phyloP scores from a whole-genome alignment of 305 asterid genomes.

The Ajuga reptans region DNA sequence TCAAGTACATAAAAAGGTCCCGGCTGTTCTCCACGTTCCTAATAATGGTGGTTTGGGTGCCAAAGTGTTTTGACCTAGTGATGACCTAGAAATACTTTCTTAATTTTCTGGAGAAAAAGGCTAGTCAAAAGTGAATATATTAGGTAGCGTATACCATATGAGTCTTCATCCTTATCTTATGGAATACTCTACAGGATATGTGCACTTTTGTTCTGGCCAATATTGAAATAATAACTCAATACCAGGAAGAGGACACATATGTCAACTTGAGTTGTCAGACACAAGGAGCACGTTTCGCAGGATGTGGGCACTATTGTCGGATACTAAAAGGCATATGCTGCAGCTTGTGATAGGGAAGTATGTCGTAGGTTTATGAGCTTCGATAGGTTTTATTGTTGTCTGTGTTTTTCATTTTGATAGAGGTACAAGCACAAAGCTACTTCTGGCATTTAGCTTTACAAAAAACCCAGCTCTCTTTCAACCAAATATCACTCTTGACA shows the following conservation, averaged over 20 bases:
- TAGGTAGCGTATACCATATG: slow-evolving; percentile 13
- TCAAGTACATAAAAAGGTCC: slow-evolving; percentile 39
- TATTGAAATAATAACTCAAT: too few species aligned
- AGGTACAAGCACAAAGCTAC: neutral
- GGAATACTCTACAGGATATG: too few species aligned
- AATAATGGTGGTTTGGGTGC: slow-evolving; percentile 71
- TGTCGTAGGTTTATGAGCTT: slow-evolving; percentile 5
- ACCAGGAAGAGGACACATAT: neutral
- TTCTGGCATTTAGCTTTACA: neutral
- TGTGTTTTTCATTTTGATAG: slow-evolving; percentile 12
- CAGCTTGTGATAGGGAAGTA: neutral
- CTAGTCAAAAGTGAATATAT: neutral
- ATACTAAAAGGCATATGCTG: neutral
- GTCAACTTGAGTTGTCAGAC: slow-evolving; percentile 22
- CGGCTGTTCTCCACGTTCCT: slow-evolving; percentile 86
- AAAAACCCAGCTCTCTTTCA: neutral
- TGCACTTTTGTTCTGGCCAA: too few species aligned
- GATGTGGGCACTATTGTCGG: neutral
- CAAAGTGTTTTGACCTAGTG: slow-evolving; percentile 20
- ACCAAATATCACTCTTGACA: neutral
- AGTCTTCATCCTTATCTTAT: slow-evolving; percentile 9
- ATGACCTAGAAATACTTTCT: slow-evolving; percentile 10
- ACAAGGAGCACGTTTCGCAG: slow-evolving; percentile 7
- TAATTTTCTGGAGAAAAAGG: neutral
- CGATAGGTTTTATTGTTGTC: neutral